These are phyloP conservation scores for Malassezia sp. DNA, from an alignment of 1,284 basidiomycete genomes.

Conservation along the genomic window DNA sequence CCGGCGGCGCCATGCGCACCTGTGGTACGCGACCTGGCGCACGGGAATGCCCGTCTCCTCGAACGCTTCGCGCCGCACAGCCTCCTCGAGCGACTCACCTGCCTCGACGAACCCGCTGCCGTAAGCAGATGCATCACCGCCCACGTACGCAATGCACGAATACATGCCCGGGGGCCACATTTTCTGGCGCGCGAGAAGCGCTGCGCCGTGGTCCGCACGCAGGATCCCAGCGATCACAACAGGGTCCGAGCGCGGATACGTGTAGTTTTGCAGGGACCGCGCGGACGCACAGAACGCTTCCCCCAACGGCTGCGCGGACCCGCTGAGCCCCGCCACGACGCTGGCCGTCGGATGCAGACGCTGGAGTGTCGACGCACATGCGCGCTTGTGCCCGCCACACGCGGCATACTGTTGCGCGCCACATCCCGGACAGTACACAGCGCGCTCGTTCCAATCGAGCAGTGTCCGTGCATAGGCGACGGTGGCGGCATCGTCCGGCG, in stretches of 20 bases:
- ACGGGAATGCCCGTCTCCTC: constrained; percentile 86
- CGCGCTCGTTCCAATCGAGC: constrained; percentile 43
- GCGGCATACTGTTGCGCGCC: constrained; percentile 69
- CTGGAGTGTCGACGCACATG: constrained; percentile 52
- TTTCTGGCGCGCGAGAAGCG: constrained; percentile 70
- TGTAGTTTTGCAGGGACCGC: constrained; percentile 26
- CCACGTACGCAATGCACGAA: constrained; percentile 36
- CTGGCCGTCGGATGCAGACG: too few species aligned
- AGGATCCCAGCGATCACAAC: constrained; percentile 87
- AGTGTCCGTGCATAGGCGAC: constrained; percentile 34
- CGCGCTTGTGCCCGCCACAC: constrained; percentile 92
- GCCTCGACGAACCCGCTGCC: constrained; percentile 33
- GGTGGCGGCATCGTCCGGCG: constrained; percentile 25
- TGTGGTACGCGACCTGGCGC: constrained; percentile 70
- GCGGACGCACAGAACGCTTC: constrained; percentile 16
- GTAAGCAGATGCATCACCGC: too few species aligned
- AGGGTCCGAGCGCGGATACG: constrained; percentile 39
- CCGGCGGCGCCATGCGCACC: background rate
- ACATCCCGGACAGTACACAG: constrained; percentile 76
- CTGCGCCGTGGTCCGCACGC: constrained; percentile 62
- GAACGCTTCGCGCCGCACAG: constrained; percentile 81
- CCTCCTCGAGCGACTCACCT: constrained; percentile 70
- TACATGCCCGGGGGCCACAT: constrained; percentile 51
- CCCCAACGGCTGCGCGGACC: constrained; percentile 9
- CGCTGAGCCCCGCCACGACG: background rate